Evolutionary conservation across 306 rosid genomes (phyloP).

Genomic region (Cicer bijugum): DNA sequence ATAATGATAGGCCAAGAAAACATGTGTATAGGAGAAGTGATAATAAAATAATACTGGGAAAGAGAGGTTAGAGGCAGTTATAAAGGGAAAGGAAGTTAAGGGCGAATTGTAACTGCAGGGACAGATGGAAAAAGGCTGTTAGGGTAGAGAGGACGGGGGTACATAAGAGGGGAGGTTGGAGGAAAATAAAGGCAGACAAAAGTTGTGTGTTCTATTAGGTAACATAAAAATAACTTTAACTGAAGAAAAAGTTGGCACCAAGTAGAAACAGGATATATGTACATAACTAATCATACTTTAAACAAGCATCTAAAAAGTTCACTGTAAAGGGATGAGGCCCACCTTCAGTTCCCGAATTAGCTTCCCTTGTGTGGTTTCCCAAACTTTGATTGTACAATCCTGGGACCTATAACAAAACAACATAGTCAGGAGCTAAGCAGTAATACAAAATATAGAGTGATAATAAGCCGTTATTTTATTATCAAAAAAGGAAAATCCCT

Average conservation of each 20-base stretch:
- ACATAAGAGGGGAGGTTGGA: too few species aligned
- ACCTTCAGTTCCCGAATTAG: constrained; percentile 89
- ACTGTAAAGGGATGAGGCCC: constrained; percentile 7
- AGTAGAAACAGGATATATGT: background rate
- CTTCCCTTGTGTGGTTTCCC: constrained; percentile 96
- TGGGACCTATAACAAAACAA: constrained; percentile 67
- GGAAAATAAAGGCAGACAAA: too few species aligned
- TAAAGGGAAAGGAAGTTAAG: too few species aligned
- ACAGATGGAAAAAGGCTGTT: too few species aligned
- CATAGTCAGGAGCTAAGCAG: constrained; percentile 32
- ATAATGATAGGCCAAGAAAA: too few species aligned
- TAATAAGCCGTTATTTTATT: background rate
- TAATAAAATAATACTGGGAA: too few species aligned
- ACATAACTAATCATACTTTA: constrained; percentile 2
- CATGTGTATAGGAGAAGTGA: too few species aligned
- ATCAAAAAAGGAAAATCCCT: background rate
- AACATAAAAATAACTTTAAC: constrained; percentile 16
- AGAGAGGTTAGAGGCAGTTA: too few species aligned
- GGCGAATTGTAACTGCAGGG: too few species aligned
- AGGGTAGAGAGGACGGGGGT: too few species aligned
- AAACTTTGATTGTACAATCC: constrained; percentile 89
- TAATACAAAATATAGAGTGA: background rate
- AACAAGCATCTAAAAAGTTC: constrained; percentile 21
- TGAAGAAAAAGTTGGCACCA: constrained; percentile 17
- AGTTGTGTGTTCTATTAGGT: background rate